Evolutionary conservation across 129 eudicot genomes (phyloP), one percentile per base, ranked within the genome.

Genomic region (Tagetes patula): DNA sequence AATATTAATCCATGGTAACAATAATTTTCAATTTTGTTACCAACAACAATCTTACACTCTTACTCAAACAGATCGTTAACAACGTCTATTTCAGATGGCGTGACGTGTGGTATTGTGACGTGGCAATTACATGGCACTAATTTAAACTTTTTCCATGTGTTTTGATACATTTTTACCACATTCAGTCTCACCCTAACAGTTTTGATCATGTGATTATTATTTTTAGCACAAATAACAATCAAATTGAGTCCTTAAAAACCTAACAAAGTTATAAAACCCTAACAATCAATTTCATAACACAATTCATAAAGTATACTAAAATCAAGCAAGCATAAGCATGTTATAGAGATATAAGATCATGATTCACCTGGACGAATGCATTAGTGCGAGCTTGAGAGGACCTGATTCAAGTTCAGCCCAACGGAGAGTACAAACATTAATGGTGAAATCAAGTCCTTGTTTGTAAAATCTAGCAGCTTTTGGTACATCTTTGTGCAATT

Each of bases 371-470:
- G 92, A 81, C 67, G 98, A 89, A 45, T 93, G 96, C 78, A 93
- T 66, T 75, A 93, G 96, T 39, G 87, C 90, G 58, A 92, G 91
- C 70, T 87, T 92, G 81, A 93, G 88, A n/a, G 90, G 85, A 32
- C 91, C 96, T 43, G 91, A 81, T 32, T 87, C 75, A 65, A 93
- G 98, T 78, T 93, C 96, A 27, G 98, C 98, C 96, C 96, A 93
- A 6, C 98, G 95, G 65, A 80, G 96, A 62, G 96, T 93, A 66
- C 98, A 93, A 10, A 93, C 96, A 50, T 87, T 82, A 5, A 93
- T 76, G 74, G 64, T 85, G 84, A 93, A 87, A 46, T 85, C 98
- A 45, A 93, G 83, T 7, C 98, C 98, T 75, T 93, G 82, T 7
- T 92, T 85, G 77, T 93, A 93, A 66, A 93, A 88, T 37, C 69